These are phyloP conservation scores for Ramaria sp. DNA, from an alignment of 768 basidiomycete genomes.

Conservation along the genomic window DNA sequence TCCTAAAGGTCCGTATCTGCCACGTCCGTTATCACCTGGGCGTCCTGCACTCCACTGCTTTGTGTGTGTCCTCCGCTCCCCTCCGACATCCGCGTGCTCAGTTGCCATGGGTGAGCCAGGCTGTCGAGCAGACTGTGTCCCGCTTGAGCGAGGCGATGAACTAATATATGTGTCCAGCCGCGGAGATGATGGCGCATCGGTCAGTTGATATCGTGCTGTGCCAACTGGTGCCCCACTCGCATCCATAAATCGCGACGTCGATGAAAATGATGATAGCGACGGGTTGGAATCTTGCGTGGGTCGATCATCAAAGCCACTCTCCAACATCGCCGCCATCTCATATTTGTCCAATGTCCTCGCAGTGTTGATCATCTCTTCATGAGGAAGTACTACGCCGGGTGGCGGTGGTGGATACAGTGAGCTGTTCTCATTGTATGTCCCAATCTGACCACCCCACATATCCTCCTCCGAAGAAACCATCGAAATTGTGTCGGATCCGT, in stretches of 20 bases:
- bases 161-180: constrained; percentile 46
- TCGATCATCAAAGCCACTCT: constrained; percentile 76
- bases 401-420: constrained; percentile 77
- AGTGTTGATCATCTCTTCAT: constrained; percentile 19
- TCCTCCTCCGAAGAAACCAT: constrained; percentile 86
- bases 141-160: constrained; percentile 22
- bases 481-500: constrained; percentile 73
- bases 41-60: constrained; percentile 31
- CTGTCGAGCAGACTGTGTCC: constrained; percentile 19
- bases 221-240: background rate
- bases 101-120: constrained; percentile 22
- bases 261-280: background rate
- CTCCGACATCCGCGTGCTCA: constrained; percentile 23
- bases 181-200: constrained; percentile 37
- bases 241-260: constrained; percentile 1
- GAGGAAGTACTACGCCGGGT: constrained; percentile 45
- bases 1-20: constrained; percentile 36
- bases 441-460: constrained; percentile 92
- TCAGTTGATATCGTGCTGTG: constrained; percentile 44
- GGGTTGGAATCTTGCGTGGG: constrained; percentile 28
- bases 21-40: constrained; percentile 18
- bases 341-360: constrained; percentile 47
- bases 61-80: constrained; percentile 27
- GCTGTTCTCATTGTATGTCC: constrained; percentile 86
- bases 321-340: constrained; percentile 88